Conservation (phyloP, 306 rosid species). For the Fagus crenata region DNA sequence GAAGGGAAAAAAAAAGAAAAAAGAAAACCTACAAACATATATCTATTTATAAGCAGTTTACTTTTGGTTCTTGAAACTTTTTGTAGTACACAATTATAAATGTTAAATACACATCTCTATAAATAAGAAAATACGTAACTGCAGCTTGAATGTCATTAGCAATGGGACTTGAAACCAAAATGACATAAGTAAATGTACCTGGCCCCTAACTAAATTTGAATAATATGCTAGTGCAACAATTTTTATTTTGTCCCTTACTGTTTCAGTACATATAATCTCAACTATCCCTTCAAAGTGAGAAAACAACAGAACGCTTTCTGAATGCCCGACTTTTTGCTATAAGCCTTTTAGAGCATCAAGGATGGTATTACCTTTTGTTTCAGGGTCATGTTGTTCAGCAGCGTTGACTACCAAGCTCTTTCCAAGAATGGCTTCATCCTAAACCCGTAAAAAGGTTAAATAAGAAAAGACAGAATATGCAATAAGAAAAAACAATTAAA, state of each 20-base stretch:
- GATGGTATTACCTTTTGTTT: slow-evolving; percentile 47
- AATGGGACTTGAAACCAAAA: slow-evolving; percentile 9
- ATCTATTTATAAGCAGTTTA: background rate
- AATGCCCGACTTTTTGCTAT: background rate
- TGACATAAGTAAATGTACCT: background rate
- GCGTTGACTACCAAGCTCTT: slow-evolving; percentile 31
- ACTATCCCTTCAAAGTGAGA: slow-evolving; percentile 21
- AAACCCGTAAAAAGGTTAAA: slow-evolving; percentile 33
- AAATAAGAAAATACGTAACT: background rate
- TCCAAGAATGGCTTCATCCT: slow-evolving; percentile 51
- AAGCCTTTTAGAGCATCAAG: slow-evolving; percentile 18
- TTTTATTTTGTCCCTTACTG: background rate
- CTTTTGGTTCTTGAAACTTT: background rate
- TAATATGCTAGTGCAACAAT: background rate
- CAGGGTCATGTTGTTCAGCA: slow-evolving; percentile 31
- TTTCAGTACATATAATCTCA: slow-evolving; percentile 12
- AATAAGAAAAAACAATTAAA: slow-evolving; percentile 20
- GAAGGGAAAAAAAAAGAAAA: background rate
- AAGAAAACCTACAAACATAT: background rate
- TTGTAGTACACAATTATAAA: background rate
- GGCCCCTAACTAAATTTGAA: background rate
- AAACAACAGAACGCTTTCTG: slow-evolving; percentile 16
- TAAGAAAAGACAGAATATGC: slow-evolving; percentile 8
- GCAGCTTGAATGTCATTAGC: slow-evolving; percentile 2
- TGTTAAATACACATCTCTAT: background rate